Evolutionary conservation across 306 rosid genomes (phyloP), one percentile per base, ranked within the genome.

Genomic region (peach (Prunus persica)): DNA sequence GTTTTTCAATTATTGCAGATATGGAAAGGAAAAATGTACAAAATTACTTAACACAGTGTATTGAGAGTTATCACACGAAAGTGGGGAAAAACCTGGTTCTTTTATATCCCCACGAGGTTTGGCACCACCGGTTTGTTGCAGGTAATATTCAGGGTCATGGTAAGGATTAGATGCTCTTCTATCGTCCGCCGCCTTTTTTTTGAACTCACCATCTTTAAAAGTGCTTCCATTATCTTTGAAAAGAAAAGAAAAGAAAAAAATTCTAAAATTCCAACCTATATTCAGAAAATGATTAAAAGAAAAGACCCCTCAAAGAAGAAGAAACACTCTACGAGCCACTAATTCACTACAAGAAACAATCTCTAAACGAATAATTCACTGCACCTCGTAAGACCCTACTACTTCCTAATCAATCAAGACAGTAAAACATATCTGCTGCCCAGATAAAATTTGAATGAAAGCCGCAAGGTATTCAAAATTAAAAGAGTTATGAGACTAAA

Each of bases 101-200:
- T 75, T 69, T 66, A 20, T 78, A 16, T 71, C 77, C 70, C 72
- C 76, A 49, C 0, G 77, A 71, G 72, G 51, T 71, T 52, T 85
- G 28, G 73, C 82, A 73, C 72, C 86, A 11, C 85, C 69, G 28
- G 70, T 72, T 76, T 75, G 73, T 82, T 81, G 87, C 58, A 45
- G 4, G 87, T 88, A 88, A 78, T 58, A 25, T 52, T 84, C 83
- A 69, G 74, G 82, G 81, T 69, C 68, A 85, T 89, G 88, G 78
- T 83, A 92, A 81, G 96, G 96, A 76, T 88, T 92, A 74, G 91
- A 88, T 28, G 93, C 89, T 47, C 81, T 83, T 72, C 83, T 90
- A 55, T 78, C 89, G 51, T 71, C 89, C 47, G 22, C 60, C 43
- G n/a, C 62, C 82, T 80, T 88, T 79, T 79, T 88, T 70, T 86